Base-by-base conservation (phyloP, 2,329 filamentous ascomycete species). In the Diaporthe australafricana region DNA sequence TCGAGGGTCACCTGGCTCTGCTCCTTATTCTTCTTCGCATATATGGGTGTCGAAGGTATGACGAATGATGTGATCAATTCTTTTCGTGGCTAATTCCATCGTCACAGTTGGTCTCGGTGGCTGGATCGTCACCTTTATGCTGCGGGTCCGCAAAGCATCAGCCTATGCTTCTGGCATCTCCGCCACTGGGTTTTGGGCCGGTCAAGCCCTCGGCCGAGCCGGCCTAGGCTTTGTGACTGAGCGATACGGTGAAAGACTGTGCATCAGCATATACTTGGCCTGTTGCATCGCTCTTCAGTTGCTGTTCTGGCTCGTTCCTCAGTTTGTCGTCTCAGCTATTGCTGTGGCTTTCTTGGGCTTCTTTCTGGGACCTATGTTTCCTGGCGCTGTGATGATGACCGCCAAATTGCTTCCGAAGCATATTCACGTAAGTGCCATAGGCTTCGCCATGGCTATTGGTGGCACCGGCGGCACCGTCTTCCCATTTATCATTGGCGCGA, bases 61-160 rank as follows among this genome's bases (percentile, higher is more conserved):
- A 0, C 84, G 92, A 92, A 12, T 83, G 94, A 20, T 96, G 25
- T 8, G 8, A 14, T 45, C 57, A 32, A 47, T 32, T 25, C 8
- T 47, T 60, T 32, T 6, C 40, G 20, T n/a, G 20, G 3, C 57
- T 62, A 7, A 62, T 27, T 16, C 22, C 14, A 8, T 32, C 40
- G 3, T n/a, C n/a, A 47, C 40, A 62, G 57, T 62, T 14, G 57
- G 42, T 22, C 73, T 82, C 40, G 70, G 93, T 45, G 81, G 93
- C 17, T 95, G 93, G 93, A 91, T 97, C 74, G 91, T 94, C 62
- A 92, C 91, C 0, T 97, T 97, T 79, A 97, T 97, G 93, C 90
- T 95, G n/a, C 85, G 88, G 25, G 91, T 95, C 30, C 89, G 95
- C 17, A 81, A 91, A 47, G 93, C 91, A 4, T 87, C 85, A 30